Base-by-base conservation (phyloP, 2,329 filamentous ascomycete species). In the Phialemoniopsis sp. region DNA sequence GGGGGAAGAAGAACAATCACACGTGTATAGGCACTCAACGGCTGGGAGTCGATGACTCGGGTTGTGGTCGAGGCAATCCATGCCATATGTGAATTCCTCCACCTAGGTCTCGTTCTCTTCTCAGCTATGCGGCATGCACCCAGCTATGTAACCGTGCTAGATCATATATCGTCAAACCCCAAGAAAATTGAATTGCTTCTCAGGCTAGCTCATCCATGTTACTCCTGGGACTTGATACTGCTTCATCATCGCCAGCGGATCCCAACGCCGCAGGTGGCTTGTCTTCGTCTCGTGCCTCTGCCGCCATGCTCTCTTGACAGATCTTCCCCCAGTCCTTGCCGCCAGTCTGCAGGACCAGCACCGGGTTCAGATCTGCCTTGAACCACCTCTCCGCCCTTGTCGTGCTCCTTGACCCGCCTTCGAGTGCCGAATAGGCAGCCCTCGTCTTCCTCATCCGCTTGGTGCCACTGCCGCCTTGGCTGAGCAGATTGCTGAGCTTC, bases 301-400 rank as follows among this genome's bases (percentile, higher is more conserved):
- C 32, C 29, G 29, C 29, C n/a, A 19, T 35, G 13, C 30, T 32
- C 30, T 43, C 48, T 2, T n/a, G 30, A 4, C 38, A 38, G 0
- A 46, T 42, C n/a, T 43, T 45, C 3, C 32, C 38, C 57, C 60
- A 64, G 0, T 46, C 54, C 5, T 44, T 38, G 2, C 56, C 59
- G 1, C 69, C 77, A 2, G 85, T 87, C 19, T 58, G 64, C 52
- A 82, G 65, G 2, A 87, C 75, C 17, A 72, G 58, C 3, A 63
- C 55, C 8, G 75, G 60, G 50, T 86, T 78, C 8, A 83, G 53
- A 4, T 70, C 67, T 2, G 68, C 63, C 4, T 70, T 67, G 50
- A 89, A 87, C 80, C 84, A 89, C 41, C 70, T 70, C 45, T 87
- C 83, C 18, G 72, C 70, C 30, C 84, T 70, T n/a, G 77, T 83